A percentile compares a stretch with the other conserved stretches of the same genome.
Evolutionary conservation across 768 basidiomycete genomes (phyloP).

Genomic region (Trametes elegans): DNA sequence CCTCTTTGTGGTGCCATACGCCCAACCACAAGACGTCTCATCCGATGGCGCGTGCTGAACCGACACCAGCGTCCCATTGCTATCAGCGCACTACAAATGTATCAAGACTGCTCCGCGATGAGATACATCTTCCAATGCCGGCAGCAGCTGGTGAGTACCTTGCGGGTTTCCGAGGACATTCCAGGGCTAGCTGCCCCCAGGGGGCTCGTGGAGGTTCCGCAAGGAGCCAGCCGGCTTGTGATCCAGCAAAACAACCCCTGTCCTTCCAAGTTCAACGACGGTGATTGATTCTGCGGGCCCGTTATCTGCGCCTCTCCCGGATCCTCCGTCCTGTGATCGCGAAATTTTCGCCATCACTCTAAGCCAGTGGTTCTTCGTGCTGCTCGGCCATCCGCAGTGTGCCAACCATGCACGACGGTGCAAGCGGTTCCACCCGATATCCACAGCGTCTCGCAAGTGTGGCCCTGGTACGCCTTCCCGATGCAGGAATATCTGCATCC

Average conservation of each 20-base stretch:
- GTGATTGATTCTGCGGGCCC: not conserved
- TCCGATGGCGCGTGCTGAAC: too few relatives aligned
- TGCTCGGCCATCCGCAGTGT: not conserved
- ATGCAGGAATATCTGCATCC: not conserved
- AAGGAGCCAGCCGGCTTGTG: not conserved
- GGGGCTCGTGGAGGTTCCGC: not conserved
- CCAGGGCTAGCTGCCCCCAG: not conserved
- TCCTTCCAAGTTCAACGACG: not conserved
- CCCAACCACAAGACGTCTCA: not conserved
- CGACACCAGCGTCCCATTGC: not conserved
- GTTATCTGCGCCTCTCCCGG: not conserved
- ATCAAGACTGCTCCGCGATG: not conserved
- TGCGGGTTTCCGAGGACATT: not conserved
- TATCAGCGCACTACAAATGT: not conserved
- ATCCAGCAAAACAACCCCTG: not conserved
- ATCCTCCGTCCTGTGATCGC: conserved; percentile 1
- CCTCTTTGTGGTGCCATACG: not conserved
- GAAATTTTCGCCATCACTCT: not conserved
- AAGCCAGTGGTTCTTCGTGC: not conserved
- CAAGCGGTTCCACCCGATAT: not conserved
- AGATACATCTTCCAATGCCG: not conserved
- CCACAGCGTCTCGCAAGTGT: not conserved
- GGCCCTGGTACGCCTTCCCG: not conserved
- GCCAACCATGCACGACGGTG: not conserved
- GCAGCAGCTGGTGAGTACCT: not conserved